These are phyloP conservation scores for Candida xyloterini DNA, from an alignment of 805 yeast species.

Conservation along the genomic window DNA sequence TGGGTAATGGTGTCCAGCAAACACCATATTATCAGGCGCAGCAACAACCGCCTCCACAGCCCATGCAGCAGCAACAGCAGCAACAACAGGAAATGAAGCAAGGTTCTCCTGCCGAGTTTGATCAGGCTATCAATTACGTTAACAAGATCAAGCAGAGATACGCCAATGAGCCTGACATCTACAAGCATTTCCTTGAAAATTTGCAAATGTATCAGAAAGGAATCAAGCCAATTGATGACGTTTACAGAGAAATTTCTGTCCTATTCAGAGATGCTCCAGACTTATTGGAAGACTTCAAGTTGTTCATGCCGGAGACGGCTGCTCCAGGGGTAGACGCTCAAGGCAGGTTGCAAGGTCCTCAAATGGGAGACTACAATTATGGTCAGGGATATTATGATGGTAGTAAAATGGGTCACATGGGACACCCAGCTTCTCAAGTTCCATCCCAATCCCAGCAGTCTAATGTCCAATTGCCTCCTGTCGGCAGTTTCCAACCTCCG, in stretches of 20 bases:
- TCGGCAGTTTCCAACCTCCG: slow-evolving; percentile 82
- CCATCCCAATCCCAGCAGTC: slow-evolving; percentile 27
- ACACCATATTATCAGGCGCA: slow-evolving; percentile 19
- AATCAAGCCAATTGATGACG: slow-evolving; percentile 92
- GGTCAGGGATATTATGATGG: slow-evolving; percentile 21
- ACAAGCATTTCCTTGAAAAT: slow-evolving; percentile 91
- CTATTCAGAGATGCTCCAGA: slow-evolving; percentile 94
- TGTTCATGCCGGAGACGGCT: slow-evolving; percentile 83
- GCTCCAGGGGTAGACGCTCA: slow-evolving; percentile 30
- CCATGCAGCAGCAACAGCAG: slow-evolving; percentile 17
- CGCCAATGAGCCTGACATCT: slow-evolving; percentile 91
- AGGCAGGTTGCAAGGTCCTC: slow-evolving; percentile 19
- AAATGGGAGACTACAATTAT: slow-evolving; percentile 21
- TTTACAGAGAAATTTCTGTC: slow-evolving; percentile 86
- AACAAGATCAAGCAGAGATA: slow-evolving; percentile 94
- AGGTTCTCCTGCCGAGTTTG: slow-evolving; percentile 83
- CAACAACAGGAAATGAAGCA: slow-evolving; percentile 28
- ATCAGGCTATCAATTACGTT: slow-evolving; percentile 94
- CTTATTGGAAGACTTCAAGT: slow-evolving; percentile 88
- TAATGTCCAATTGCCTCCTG: slow-evolving; percentile 72
- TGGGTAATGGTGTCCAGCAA: slow-evolving; percentile 15
- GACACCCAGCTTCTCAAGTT: slow-evolving; percentile 9
- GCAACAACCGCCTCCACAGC: slow-evolving; percentile 22
- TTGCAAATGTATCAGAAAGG: slow-evolving; percentile 96
- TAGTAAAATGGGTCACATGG: slow-evolving; percentile 9